Evolutionary conservation across 768 basidiomycete species (phyloP), one percentile per base, ranked within the genome.

Genomic region (Obba rivulosa): DNA sequence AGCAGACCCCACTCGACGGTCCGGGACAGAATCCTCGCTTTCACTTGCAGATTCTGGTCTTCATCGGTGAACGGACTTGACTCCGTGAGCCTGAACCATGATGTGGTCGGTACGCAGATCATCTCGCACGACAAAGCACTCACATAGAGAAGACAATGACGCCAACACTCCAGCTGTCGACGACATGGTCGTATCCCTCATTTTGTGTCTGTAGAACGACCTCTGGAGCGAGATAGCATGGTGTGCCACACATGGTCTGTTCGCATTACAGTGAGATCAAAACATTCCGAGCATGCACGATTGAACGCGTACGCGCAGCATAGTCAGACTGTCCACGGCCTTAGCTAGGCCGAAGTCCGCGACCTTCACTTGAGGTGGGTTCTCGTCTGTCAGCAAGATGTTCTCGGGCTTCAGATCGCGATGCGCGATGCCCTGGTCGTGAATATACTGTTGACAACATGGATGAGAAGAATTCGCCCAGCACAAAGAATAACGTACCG

Each of bases 391-490:
- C 66, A 92, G 93, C 39, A 97, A 73, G 48, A 96, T 81, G 64
- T 91, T 96, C 72, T 99, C 95, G 4, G 95, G 95, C 74, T 98
- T 99, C 62, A 99, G 72, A 65, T 98, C 95, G 39, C 95, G 88
- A 66, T 98, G 95, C 0, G 92, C 79, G 38, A 99, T 84, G 16
- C 85, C 86, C 58, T 81, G 71, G 8, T 70, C 71, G 51, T 89
- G 88, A 43, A 88, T 80, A 56, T 87, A 89, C 74, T 74, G 50
- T 3, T n/a, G n/a, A n/a, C n/a, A 35, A 8, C 11, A 46, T 51
- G 17, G 57, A 23, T 24, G 46, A 20, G n/a, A 31, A 41, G 14
- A 2, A n/a, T n/a, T n/a, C n/a, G 7, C 28, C 35, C 22, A 9
- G 16, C 22, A 9, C 45, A 17, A 9, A n/a, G 14, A n/a, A 24